Conservation (phyloP, 306 rosid genomes). For the Biancaea sappan region DNA sequence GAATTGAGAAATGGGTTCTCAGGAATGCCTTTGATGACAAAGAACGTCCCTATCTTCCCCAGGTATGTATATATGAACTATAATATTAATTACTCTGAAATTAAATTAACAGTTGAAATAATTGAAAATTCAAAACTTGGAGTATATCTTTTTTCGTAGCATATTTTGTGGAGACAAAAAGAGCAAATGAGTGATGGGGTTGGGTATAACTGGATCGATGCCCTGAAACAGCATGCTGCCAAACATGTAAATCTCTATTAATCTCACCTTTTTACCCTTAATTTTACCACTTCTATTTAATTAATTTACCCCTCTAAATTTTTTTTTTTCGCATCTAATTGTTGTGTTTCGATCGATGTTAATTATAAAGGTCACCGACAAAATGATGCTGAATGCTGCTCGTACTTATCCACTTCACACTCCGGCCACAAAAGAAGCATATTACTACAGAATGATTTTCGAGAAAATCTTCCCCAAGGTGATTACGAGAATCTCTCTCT, state of each 20-base stretch:
- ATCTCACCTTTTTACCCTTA: too few relatives aligned
- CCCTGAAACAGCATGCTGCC: conserved; percentile 57
- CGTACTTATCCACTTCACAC: not conserved
- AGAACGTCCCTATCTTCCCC: conserved; percentile 59
- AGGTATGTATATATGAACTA: too few relatives aligned
- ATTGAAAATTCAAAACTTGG: too few relatives aligned
- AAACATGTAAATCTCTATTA: conserved; percentile 38
- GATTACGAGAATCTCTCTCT: too few relatives aligned
- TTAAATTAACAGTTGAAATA: too few relatives aligned
- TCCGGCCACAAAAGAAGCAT: not conserved
- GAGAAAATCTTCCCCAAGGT: not conserved
- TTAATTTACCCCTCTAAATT: too few relatives aligned
- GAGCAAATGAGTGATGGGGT: conserved; percentile 72
- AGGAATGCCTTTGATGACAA: conserved; percentile 68
- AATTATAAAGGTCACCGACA: not conserved
- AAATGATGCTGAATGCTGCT: not conserved
- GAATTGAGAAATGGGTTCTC: conserved; percentile 63
- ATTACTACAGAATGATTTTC: not conserved
- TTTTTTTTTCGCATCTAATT: too few relatives aligned
- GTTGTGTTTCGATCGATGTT: not conserved
- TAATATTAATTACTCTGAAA: too few relatives aligned
- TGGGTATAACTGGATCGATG: conserved; percentile 74
- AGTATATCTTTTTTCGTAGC: too few relatives aligned
- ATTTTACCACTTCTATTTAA: too few relatives aligned
- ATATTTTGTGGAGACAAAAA: conserved; percentile 63